Base-by-base conservation (phyloP, 345 rosid species). In the Physaria fendleri region DNA sequence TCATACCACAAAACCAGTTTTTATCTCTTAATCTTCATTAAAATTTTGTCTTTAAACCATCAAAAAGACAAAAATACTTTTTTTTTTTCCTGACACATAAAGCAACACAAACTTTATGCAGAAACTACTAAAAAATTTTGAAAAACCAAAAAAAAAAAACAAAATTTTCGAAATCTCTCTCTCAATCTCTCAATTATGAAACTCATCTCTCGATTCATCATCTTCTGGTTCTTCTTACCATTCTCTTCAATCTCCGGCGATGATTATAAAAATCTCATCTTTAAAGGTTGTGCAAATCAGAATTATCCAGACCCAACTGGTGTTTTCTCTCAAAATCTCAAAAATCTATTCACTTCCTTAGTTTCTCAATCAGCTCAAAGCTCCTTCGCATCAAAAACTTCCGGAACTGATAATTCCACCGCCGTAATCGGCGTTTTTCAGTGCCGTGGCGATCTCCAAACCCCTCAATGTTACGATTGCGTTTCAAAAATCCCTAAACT, bases 401-500 rank as follows among this genome's bases (percentile, higher is more conserved):
- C 79, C 18, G 98, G 96, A 1, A 81, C 75, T 5, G 83, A 79
- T 42, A 78, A 74, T 14, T 25, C 55, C 16, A 64, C 66, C 43
- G 83, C 84, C 55, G 75, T 85, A 35, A 50, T 22, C 22, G 98
- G 96, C 2, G 83, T 81, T 21, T 85, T 73, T 40, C 98, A 88
- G 77, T 91, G 98, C 81, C 79, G 96, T 14, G 96, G 98, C 2
- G 96, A 91, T 74, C 90, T 91, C 56, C 64, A 82, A 16, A 27
- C 51, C 3, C 1, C 77, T 62, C 64, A 81, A 38, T 91, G 96
- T 66, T 59, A 43, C 53, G 66, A 65, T 17, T 92, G 98, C 57
- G 82, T 92, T 1, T 35, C 76, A 60, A 78, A 72, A 68, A 73
- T 75, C 34, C 82, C 90, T 0, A 74, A 72, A 25, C 66, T 77